Base-by-base conservation (phyloP, 73 alveolate genomes). In the Diophrys appendiculata region DNA sequence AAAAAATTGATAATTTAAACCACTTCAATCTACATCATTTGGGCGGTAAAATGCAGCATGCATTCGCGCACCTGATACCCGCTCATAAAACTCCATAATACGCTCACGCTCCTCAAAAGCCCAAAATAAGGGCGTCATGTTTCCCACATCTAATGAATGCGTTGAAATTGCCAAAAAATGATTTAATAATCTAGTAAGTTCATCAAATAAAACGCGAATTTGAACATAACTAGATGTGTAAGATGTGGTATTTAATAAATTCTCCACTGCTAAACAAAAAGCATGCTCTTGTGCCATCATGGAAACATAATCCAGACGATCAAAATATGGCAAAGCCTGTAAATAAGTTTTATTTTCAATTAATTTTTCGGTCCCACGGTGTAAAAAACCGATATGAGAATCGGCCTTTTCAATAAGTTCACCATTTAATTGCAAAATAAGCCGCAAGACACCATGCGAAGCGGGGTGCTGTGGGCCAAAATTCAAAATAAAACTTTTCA, bases 41-140 rank as follows among this genome's bases (percentile, higher is more conserved):
- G 92, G 92, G 1, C 92, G 2, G 35, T 79, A 79, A 69, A 83
- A 83, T 25, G 92, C 92, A 0, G 92, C 92, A 76, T 83, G 92
- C 92, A 83, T 83, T 1, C 92, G 2, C 0, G 92, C 92, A 26
- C 92, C 92, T 1, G 92, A 83, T 5, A 83, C 92, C 1, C 92
- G 27, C 69, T 83, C 92, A 88, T 83, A 83, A 69, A 83, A 83
- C 72, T 82, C 91, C 91, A 82, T 82, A 24, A 82, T 78, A 29
- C 76, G 35, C 52, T 82, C 91, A 14, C 91, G 75, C 52, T 82
- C 91, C 34, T 82, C 91, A 67, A 82, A 82, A 31, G 88, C 91
- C 67, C 91, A 82, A 78, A 82, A 81, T 11, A 77, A 13, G 24
- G 86, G 83, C 13, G 90, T 8, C 90, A 81, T 81, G 29, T 64